phyloP scores from a whole-genome alignment of 2,329 filamentous ascomycete species.

The Verticillium nubilum region DNA sequence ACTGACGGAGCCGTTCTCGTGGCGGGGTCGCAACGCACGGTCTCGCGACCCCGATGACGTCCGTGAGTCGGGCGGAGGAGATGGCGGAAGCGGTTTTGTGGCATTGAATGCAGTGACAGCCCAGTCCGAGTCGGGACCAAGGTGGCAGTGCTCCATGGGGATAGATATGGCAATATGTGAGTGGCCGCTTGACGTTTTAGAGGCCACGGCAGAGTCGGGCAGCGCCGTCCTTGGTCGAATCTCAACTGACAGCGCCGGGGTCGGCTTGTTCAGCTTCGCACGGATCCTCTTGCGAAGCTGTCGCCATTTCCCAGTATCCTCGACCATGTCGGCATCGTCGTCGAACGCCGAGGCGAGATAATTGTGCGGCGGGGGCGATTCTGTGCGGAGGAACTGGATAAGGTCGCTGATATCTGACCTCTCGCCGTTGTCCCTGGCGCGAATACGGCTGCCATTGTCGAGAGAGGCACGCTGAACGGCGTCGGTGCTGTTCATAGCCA shows the following conservation, averaged over 20 bases:
- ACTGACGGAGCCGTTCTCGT: constrained; percentile 16
- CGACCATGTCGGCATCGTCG: constrained; percentile 15
- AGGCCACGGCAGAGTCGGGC: constrained; percentile 51
- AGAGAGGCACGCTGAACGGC: constrained; percentile 4
- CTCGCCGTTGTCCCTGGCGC: constrained; percentile 10
- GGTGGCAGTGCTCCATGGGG: constrained; percentile 43
- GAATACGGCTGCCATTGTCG: constrained; percentile 1
- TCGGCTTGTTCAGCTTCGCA: constrained; percentile 5
- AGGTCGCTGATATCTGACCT: constrained; percentile 10
- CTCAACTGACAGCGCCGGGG: constrained; percentile 15
- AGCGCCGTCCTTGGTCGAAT: constrained; percentile 27
- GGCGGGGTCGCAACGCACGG: constrained; percentile 6
- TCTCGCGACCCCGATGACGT: constrained; percentile 4
- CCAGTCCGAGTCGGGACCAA: constrained; percentile 21
- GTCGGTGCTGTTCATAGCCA: constrained; percentile 3
- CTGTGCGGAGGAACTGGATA: constrained; percentile 10
- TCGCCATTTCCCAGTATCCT: constrained; percentile 32
- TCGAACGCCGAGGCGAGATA: constrained; percentile 17
- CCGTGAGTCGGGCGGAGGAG: constrained; percentile 6
- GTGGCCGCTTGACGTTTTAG: constrained; percentile 46
- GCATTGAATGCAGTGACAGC: constrained; percentile 12
- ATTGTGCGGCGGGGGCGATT: constrained; percentile 5
- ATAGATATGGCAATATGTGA: constrained; percentile 58
- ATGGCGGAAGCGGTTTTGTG: constrained; percentile 15
- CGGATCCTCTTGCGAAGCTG: constrained; percentile 33